Evolutionary conservation across 805 yeast species (phyloP), one percentile per base, ranked within the genome.

Genomic region (Wickerhamomyces ciferrii): DNA sequence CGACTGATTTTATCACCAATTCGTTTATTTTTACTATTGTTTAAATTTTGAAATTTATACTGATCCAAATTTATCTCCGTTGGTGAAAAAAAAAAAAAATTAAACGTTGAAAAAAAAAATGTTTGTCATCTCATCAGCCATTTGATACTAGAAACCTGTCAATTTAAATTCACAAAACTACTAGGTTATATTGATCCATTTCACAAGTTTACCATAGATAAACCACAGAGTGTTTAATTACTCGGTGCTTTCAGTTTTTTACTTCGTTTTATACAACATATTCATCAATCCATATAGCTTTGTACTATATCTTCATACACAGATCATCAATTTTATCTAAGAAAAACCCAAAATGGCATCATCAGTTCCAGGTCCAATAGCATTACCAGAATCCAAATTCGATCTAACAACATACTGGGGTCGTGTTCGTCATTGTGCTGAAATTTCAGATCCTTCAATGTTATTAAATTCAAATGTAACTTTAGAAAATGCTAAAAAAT

Each of bases 351-450:
- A 8, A 20, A 90, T 90, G 97, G 96, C 97, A 2, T 87, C 96
- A 11, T 82, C 96, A 5, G 78, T 90, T 37, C 81, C 90, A 10
- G 97, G 97, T 15, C 83, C 86, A 8, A 76, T 86, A 40, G 74
- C 85, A 0, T 72, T 91, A 32, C 97, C 97, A 9, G 81, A 74
- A 45, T 89, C 97, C 19, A 78, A 74, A 47, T 87, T 81, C 66
- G 96, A 94, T 63, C 70, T 94, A 25, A 54, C 76, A 48, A 83
- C 96, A 0, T 94, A 94, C 66, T 78, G 86, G 84, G 99, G 99
- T 15, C 79, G 99, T 58, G 97, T 94, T 41, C 81, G 82, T 63
- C 99, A 95, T 65, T 88, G 96, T 67, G 87, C 96, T 15, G 95
- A 85, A 48, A 86, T 94, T 44, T 83, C 96, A 1, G 97, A 91